phyloP scores from a whole-genome alignment of 345 rosid genomes.

The Populus pruinosa region DNA sequence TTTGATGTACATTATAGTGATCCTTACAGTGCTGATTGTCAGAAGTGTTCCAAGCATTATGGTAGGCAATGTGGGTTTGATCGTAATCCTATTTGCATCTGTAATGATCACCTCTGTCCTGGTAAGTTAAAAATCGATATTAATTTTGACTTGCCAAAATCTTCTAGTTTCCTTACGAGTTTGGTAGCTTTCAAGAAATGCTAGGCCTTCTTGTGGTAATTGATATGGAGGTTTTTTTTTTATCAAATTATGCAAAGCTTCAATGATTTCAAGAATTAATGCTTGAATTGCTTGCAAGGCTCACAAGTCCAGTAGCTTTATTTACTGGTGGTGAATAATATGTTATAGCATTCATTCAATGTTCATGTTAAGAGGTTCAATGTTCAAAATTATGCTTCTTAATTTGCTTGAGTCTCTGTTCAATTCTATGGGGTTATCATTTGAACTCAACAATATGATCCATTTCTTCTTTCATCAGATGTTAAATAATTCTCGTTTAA shows the following conservation, averaged over 20 bases:
- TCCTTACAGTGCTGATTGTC: slow-evolving; percentile 27
- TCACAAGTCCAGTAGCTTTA: background rate
- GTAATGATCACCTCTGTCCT: slow-evolving; percentile 29
- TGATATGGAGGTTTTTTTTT: background rate
- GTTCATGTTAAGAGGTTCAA: background rate
- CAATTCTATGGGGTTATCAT: background rate
- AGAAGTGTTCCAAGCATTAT: slow-evolving; percentile 2
- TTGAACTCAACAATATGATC: background rate
- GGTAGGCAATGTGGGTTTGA: slow-evolving; percentile 41
- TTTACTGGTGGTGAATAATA: background rate
- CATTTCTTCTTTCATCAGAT: background rate
- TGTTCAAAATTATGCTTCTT: background rate
- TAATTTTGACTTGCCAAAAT: too few species aligned
- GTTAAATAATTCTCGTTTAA: background rate
- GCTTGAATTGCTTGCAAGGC: background rate
- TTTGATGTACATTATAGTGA: slow-evolving; percentile 25
- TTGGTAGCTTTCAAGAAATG: background rate
- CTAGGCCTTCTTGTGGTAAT: background rate
- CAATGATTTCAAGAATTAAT: background rate
- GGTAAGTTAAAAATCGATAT: background rate
- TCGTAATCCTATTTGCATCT: slow-evolving; percentile 26
- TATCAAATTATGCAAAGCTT: background rate
- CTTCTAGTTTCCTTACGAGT: background rate
- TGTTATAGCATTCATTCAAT: background rate
- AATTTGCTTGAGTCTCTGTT: background rate